Base-by-base conservation (phyloP, 495 filamentous ascomycete genomes). In the Sordaria brevicollis region DNA sequence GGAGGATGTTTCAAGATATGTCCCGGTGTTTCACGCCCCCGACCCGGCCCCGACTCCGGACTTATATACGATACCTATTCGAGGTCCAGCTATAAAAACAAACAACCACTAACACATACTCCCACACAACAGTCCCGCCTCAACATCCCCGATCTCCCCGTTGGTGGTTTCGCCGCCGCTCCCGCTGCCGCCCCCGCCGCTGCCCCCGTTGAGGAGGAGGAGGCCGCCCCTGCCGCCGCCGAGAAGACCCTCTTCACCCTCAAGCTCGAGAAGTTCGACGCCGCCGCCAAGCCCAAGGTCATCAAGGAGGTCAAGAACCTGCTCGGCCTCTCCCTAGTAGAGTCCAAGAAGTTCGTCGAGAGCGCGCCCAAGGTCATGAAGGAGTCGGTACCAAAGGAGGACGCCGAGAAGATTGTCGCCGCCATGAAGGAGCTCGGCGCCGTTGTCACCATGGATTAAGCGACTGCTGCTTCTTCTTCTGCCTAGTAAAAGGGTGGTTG, bases 341-440 rank as follows among this genome's bases (percentile, higher is more conserved):
- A 99, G 82, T 97, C 93, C 83, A 99, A 99, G 90, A 99, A 99
- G 86, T 99, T 99, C 81, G 95, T 98, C 74, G 95, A 99, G 86
- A 91, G 91, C 75, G 92, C 90, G 78, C 95, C 95, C 73, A 99
- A 99, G 92, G 83, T 92, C 76, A 90, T 99, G 92, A 98, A 97
- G 89, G 95, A 99, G 81, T 91, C 89, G 13, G 92, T 99, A 77
- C 91, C 94, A 37, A 99, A 98, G 87, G 95, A 99, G 78, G 95
- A 99, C 80, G 91, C 91, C 13, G 93, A 98, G 88, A 99, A 99
- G 92, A 97, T 98, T 74, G 85, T 97, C 41, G 93, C 92, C 80
- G 89, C 90, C 25, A 85, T 99, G 84, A 97, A 97, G 88, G 94
- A 85, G 74, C 83, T 99, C 34, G 95, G 95, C 49, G 95, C 90